phyloP scores from a whole-genome alignment of 331 rosid species.

The Rhamnella rubrinervis region DNA sequence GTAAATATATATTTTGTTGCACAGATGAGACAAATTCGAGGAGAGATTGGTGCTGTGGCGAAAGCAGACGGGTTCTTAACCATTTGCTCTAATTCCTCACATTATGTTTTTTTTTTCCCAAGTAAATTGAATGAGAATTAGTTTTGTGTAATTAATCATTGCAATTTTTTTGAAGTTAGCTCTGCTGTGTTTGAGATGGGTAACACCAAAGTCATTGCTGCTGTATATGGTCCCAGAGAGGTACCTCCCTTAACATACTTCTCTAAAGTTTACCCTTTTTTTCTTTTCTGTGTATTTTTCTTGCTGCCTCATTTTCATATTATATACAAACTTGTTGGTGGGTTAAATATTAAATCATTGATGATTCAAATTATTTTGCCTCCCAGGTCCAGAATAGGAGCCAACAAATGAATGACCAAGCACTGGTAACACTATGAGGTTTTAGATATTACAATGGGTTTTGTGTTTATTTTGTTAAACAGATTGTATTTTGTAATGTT shows the following conservation, averaged over 20 bases:
- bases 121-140: no score
- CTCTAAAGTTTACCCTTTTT: neutral
- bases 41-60: constrained; percentile 81
- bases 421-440: constrained; percentile 47
- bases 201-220: constrained; percentile 81
- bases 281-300: neutral
- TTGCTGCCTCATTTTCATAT: neutral
- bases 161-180: constrained; percentile 33
- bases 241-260: constrained; percentile 22
- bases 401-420: constrained; percentile 67
- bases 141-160: neutral
- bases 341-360: no score
- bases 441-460: neutral
- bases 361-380: neutral
- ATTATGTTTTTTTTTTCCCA: neutral
- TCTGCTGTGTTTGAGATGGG: constrained; percentile 89
- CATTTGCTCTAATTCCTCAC: no score
- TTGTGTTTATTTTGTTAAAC: neutral
- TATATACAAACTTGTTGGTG: no score
- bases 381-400: constrained; percentile 75
- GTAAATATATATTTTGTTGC: neutral
- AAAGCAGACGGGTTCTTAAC: constrained; percentile 76
- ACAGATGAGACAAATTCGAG: constrained; percentile 89
- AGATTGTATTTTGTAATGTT: neutral
- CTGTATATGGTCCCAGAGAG: constrained; percentile 94